Conservation (phyloP, 371 early-diverging fungal species). For the Apophysomyces ossiformis region DNA sequence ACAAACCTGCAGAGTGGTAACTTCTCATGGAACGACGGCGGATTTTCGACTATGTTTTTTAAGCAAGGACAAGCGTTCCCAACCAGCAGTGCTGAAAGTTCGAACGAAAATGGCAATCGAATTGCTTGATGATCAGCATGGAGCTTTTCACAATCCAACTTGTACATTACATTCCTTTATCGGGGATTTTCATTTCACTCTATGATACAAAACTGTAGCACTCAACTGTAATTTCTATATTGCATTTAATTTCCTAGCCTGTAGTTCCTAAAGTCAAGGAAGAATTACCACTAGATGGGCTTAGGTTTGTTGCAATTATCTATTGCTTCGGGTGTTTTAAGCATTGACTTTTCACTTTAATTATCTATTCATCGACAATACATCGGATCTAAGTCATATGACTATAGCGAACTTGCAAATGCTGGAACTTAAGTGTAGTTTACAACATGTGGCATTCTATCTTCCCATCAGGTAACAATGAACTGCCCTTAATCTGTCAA, state of each 20-base stretch:
- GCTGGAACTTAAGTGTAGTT: too few species aligned
- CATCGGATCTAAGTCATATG: too few species aligned
- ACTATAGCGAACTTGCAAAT: too few species aligned
- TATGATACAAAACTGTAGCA: slow-evolving; percentile 8
- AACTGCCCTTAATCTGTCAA: too few species aligned
- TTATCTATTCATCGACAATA: too few species aligned
- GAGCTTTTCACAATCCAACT: background rate
- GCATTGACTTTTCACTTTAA: too few species aligned
- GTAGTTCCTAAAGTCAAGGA: background rate
- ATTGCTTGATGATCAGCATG: background rate
- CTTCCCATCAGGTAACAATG: too few species aligned
- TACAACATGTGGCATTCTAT: too few species aligned
- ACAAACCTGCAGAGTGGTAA: background rate
- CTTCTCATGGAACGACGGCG: background rate
- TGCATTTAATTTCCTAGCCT: background rate
- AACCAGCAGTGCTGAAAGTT: background rate
- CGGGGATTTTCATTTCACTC: background rate
- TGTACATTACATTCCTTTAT: background rate
- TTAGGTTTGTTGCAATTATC: too few species aligned
- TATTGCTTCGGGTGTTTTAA: too few species aligned
- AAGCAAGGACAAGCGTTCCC: background rate
- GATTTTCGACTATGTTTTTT: background rate
- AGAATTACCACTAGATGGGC: background rate
- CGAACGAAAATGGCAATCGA: background rate
- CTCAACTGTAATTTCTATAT: slow-evolving; percentile 2